A percentile compares a stretch with the other conserved stretches of the same genome.
Conservation (phyloP, 129 eudicot genomes). For the Tagetes erecta region DNA sequence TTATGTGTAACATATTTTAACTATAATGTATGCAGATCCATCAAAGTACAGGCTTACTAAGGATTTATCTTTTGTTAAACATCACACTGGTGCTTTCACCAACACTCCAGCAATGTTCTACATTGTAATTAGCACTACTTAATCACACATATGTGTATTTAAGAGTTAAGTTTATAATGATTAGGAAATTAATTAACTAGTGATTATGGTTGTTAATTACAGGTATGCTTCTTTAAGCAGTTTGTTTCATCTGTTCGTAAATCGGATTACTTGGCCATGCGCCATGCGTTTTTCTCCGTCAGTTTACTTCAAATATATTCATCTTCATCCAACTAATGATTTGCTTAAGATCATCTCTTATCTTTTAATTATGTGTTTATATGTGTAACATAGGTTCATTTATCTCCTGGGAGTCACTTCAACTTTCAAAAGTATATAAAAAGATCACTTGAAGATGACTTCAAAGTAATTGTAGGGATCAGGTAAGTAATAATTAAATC, state of each 20-base stretch:
- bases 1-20: too few relatives aligned
- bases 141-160: too few relatives aligned
- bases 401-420: constrained; percentile 79
- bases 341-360: too few relatives aligned
- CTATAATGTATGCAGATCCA: constrained; percentile 40
- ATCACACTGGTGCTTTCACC: constrained; percentile 57
- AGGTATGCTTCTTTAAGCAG: constrained; percentile 73
- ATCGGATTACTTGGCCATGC: constrained; percentile 76
- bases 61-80: constrained; percentile 71
- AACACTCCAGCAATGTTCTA: constrained; percentile 57
- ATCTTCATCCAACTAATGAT: too few relatives aligned
- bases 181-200: not conserved
- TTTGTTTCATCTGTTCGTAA: constrained; percentile 61
- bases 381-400: constrained; percentile 49
- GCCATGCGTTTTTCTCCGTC: constrained; percentile 70
- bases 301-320: constrained; percentile 14
- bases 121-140: constrained; percentile 28
- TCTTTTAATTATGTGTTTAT: not conserved
- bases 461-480: constrained; percentile 84
- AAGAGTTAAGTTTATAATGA: not conserved
- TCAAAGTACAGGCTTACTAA: constrained; percentile 62
- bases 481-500: constrained; percentile 39
- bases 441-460: constrained; percentile 86
- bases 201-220: not conserved
- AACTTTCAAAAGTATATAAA: constrained; percentile 86